These are phyloP conservation scores for Suillus bovinus DNA, from an alignment of 768 basidiomycete species.

Conservation along the genomic window DNA sequence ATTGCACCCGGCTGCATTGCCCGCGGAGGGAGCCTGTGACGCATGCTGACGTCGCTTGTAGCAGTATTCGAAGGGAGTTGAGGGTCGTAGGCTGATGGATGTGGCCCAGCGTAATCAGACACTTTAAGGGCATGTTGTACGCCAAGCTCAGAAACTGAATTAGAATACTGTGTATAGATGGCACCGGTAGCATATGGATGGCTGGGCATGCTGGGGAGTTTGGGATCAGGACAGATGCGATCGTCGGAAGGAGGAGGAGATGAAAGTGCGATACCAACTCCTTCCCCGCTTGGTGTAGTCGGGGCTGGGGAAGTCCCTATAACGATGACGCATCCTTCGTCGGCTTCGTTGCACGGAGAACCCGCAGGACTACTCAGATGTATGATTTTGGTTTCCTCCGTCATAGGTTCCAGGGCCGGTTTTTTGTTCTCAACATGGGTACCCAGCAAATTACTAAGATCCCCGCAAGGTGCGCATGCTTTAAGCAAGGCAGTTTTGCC, in stretches of 20 bases:
- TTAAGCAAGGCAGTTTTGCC: slow-evolving; percentile 39
- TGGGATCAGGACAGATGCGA: slow-evolving; percentile 11
- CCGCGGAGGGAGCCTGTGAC: slow-evolving; percentile 40
- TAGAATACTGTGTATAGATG: slow-evolving; percentile 16
- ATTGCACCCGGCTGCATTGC: slow-evolving; percentile 29
- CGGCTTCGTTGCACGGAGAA: not conserved
- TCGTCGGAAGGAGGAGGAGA: slow-evolving; percentile 32
- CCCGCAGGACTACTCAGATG: slow-evolving; percentile 1
- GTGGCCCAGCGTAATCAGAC: slow-evolving; percentile 43
- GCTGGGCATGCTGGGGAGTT: slow-evolving; percentile 24
- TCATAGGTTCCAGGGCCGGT: slow-evolving; percentile 15
- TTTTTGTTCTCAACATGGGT: slow-evolving; percentile 25
- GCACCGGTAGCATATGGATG: slow-evolving; percentile 40
- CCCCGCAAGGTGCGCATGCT: slow-evolving; percentile 32
- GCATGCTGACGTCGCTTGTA: slow-evolving; percentile 32
- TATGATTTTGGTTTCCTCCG: slow-evolving; percentile 26
- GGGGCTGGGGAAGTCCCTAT: slow-evolving; percentile 33
- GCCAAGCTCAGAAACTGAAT: not conserved
- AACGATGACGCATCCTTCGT: slow-evolving; percentile 8
- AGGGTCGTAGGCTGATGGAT: slow-evolving; percentile 35
- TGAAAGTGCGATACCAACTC: slow-evolving; percentile 47
- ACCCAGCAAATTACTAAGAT: slow-evolving; percentile 23
- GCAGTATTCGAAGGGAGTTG: slow-evolving; percentile 15
- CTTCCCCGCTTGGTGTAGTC: slow-evolving; percentile 23
- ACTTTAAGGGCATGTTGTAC: slow-evolving; percentile 22